phyloP scores from a whole-genome alignment of 2,329 filamentous ascomycete species.

The Colletotrichum graminicola region DNA sequence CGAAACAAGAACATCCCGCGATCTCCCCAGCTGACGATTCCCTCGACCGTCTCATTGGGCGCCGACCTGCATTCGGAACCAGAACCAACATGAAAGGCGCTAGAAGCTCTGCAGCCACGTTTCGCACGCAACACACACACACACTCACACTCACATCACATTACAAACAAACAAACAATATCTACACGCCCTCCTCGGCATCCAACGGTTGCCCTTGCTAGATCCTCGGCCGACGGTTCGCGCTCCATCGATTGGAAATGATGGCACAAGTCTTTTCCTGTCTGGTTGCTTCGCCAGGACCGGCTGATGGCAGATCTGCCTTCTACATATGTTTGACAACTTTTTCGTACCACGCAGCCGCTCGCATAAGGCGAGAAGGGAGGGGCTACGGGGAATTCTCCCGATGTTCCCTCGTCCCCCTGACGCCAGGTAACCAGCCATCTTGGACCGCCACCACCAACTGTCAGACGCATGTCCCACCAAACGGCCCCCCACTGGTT shows the following conservation, averaged over 20 bases:
- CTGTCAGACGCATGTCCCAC: background rate
- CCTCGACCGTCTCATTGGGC: conserved; percentile 22
- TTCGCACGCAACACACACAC: background rate
- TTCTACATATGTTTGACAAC: background rate
- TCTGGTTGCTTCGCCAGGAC: conserved; percentile 14
- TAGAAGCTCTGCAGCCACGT: conserved; percentile 17
- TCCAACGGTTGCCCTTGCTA: conserved; percentile 17
- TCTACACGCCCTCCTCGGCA: background rate
- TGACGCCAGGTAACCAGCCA: conserved; percentile 20
- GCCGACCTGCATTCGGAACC: conserved; percentile 10
- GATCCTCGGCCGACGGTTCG: conserved; percentile 28
- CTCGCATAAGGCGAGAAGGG: conserved; percentile 4
- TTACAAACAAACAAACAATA: background rate
- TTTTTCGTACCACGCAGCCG: background rate
- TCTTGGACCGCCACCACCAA: background rate
- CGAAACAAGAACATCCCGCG: conserved; percentile 37
- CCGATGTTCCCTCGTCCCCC: conserved; percentile 24
- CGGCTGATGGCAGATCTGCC: conserved; percentile 6
- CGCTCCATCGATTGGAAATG: background rate
- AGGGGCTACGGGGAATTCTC: conserved; percentile 18
- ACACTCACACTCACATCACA: background rate
- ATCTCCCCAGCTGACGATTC: conserved; percentile 31
- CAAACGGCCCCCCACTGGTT: background rate
- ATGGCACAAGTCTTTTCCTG: background rate
- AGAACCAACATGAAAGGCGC: conserved; percentile 15